Percentiles rank a stretch among this genome's conserved stretches.
Evolutionary conservation across 225 moss, liverwort and hornwort genomes (phyloP).

Genomic region (Lunularia cruciata): DNA sequence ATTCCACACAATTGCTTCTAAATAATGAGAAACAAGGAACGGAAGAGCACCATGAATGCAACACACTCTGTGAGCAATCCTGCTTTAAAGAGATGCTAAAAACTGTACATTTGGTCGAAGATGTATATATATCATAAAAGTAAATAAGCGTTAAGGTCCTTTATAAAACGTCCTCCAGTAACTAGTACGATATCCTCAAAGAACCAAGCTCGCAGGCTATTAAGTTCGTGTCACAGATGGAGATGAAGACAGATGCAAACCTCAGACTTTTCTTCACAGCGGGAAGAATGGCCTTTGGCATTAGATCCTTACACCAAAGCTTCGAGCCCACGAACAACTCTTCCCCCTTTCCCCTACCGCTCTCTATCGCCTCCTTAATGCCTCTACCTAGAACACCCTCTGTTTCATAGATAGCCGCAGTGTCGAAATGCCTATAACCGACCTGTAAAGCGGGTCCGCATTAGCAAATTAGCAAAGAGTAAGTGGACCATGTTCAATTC

Average conservation of each 20-base stretch:
- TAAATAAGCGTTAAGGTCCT: too few relatives aligned
- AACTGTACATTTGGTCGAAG: too few relatives aligned
- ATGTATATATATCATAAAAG: background rate
- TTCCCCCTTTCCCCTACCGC: slow-evolving; percentile 60
- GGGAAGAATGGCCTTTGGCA: slow-evolving; percentile 47
- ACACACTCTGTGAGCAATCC: background rate
- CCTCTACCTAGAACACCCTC: slow-evolving; percentile 59
- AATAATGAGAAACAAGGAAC: background rate
- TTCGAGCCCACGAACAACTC: slow-evolving; percentile 75
- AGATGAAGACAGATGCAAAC: slow-evolving; percentile 16
- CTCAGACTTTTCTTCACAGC: slow-evolving; percentile 56
- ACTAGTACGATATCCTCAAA: background rate
- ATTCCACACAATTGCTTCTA: background rate
- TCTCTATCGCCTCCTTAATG: slow-evolving; percentile 55
- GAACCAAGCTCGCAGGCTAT: background rate
- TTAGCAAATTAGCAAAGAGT: too few relatives aligned
- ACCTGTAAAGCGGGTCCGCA: too few relatives aligned
- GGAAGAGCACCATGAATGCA: background rate
- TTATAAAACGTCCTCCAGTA: background rate
- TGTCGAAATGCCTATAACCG: slow-evolving; percentile 80
- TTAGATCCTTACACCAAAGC: slow-evolving; percentile 28
- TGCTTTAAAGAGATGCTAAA: background rate
- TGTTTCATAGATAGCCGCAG: slow-evolving; percentile 60
- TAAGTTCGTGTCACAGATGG: background rate
- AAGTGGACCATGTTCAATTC: too few relatives aligned